These are phyloP conservation scores for Vaccinium macrocarpon DNA, from an alignment of 148 eudicot species.

Conservation along the genomic window DNA sequence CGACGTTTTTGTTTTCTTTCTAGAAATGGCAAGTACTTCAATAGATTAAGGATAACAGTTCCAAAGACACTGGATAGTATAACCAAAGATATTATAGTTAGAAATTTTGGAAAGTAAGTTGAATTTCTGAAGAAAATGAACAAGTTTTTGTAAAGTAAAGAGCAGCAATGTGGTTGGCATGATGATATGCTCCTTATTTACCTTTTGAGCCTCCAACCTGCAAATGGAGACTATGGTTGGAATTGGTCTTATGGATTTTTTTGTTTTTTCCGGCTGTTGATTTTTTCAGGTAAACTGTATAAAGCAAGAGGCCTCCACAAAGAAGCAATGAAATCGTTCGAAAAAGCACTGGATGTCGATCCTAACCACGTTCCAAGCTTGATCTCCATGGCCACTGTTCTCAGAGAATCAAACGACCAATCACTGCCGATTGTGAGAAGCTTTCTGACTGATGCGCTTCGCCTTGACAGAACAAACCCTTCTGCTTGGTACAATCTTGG, in stretches of 20 bases:
- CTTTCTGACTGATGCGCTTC: constrained; percentile 67
- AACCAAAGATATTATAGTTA: not conserved
- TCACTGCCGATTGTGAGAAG: constrained; percentile 61
- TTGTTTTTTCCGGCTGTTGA: not conserved
- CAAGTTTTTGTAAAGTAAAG: not conserved
- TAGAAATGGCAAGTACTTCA: not conserved
- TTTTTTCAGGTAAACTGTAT: constrained; percentile 53
- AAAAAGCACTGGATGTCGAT: constrained; percentile 70
- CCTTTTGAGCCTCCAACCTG: not conserved
- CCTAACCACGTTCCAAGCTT: constrained; percentile 85
- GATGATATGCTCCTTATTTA: not conserved
- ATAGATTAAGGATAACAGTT: not conserved
- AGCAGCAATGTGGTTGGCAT: not conserved
- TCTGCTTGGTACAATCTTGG: constrained; percentile 85
- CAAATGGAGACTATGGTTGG: not conserved
- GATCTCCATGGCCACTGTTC: constrained; percentile 57
- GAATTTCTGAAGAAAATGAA: not conserved
- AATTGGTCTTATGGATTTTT: not conserved
- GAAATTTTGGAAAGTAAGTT: not conserved
- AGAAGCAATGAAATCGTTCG: constrained; percentile 65
- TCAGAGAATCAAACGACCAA: constrained; percentile 40
- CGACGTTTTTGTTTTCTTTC: not conserved
- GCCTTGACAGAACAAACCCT: constrained; percentile 62
- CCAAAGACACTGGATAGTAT: not conserved
- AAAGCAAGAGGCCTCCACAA: constrained; percentile 59